Evolutionary conservation across 495 filamentous ascomycete genomes (phyloP).

Genomic region (Haplographium delicatum): DNA sequence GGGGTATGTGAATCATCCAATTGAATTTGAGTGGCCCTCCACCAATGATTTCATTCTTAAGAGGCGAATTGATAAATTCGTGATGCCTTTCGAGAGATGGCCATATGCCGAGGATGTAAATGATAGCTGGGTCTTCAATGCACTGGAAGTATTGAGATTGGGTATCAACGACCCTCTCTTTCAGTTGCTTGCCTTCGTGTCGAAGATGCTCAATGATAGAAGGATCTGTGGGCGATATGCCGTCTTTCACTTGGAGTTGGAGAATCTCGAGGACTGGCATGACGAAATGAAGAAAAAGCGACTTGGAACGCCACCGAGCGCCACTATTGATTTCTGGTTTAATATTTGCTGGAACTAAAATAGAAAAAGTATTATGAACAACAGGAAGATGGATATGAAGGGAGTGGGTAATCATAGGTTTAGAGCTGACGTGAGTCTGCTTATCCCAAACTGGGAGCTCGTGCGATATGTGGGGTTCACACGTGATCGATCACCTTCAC

Average conservation of each 20-base stretch:
- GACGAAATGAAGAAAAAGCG: neutral
- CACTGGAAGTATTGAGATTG: conserved; percentile 14
- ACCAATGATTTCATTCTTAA: conserved; percentile 1
- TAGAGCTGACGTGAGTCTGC: too few species aligned
- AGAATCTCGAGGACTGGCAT: conserved; percentile 10
- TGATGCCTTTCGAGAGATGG: neutral
- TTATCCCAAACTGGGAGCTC: too few species aligned
- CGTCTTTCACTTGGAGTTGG: neutral
- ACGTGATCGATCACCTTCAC: too few species aligned
- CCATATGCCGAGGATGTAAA: conserved; percentile 13
- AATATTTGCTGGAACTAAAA: too few species aligned
- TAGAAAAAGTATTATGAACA: too few species aligned
- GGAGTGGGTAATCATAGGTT: too few species aligned
- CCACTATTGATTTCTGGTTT: too few species aligned
- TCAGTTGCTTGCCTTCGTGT: neutral
- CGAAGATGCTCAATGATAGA: neutral
- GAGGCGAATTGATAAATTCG: neutral
- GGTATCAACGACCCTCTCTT: neutral
- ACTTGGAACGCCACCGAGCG: too few species aligned
- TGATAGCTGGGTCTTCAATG: conserved; percentile 5
- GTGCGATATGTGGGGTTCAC: too few species aligned
- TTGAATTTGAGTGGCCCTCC: conserved; percentile 2
- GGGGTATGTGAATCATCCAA: conserved; percentile 1
- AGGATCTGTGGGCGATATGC: neutral
- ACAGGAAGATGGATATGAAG: too few species aligned